Evolutionary conservation across 2,329 filamentous ascomycete genomes (phyloP), one percentile per base, ranked within the genome.

Genomic region (Microascus cirrosus): DNA sequence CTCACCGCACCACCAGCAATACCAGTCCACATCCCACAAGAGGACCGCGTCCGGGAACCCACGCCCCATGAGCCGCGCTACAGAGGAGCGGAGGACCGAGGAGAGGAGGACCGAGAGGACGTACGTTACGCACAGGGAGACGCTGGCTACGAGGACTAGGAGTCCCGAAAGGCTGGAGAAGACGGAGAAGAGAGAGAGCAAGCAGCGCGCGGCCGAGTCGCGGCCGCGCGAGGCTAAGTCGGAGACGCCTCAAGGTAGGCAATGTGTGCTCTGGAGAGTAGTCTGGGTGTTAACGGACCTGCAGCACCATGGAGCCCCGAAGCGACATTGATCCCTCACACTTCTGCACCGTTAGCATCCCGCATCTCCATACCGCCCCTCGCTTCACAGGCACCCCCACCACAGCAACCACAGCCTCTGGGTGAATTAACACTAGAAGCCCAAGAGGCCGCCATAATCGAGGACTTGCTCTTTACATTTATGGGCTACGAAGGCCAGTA

Each of bases 401-500:
- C 89, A 34, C 91, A 92, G 1, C 73, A 81, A 55, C 74, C 81
- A 8, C 77, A 91, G 54, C 85, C 89, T 51, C 76, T 97, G 18
- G 76, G 80, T 58, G 83, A 89, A 59, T 74, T 97, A 60, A 84
- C 85, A 0, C 74, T 95, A 32, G 87, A 95, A 62, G 82, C 82
- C 2, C 94, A 99, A 70, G 94, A 99, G 73, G 83, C 85, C 25
- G 88, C 84, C 10, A 87, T 99, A 53, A 77, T 97, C 51, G 92
- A 96, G 64, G 94, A 99, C 65, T 73, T 99, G 18, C 73, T 97
- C 39, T 96, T 93, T 68, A 91, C 95, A 5, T 95, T 97, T 65
- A 96, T 99, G 92, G 94, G 94, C 25, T 96, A 91, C 62, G 94
- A 99, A 72, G 94, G 94, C n/a, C 91, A 96, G 70, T 97, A 97